These are phyloP conservation scores for Cercospora sesami DNA, from an alignment of 2,329 filamentous ascomycete species.

Conservation along the genomic window DNA sequence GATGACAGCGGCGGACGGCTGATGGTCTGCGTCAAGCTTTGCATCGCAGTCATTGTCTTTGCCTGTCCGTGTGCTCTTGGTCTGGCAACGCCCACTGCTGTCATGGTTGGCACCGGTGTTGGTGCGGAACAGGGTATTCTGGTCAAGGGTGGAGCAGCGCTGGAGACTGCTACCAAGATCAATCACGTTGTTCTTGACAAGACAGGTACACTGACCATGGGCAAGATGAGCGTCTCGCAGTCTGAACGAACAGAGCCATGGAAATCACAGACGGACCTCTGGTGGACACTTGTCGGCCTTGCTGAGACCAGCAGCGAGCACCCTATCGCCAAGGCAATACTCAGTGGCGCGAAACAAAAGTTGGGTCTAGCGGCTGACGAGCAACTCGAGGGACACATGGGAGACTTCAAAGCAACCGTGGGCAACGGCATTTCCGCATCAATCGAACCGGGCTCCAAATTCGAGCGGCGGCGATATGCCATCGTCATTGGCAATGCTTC, in stretches of 20 bases:
- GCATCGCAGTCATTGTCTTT: constrained; percentile 97
- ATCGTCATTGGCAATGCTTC: constrained; percentile 81
- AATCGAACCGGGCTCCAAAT: constrained; percentile 71
- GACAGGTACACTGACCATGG: constrained; percentile 90
- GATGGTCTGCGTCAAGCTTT: constrained; percentile 96
- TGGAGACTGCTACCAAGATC: constrained; percentile 87
- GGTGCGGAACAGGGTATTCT: constrained; percentile 94
- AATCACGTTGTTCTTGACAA: constrained; percentile 92
- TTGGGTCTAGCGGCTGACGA: constrained; percentile 71
- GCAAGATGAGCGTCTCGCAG: constrained; percentile 89
- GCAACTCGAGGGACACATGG: constrained; percentile 77
- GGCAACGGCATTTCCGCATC: constrained; percentile 81
- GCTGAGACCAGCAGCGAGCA: constrained; percentile 95
- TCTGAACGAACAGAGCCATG: constrained; percentile 67
- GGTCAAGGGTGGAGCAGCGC: constrained; percentile 91
- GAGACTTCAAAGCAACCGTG: constrained; percentile 79
- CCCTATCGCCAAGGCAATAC: constrained; percentile 86
- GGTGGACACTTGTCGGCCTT: constrained; percentile 96
- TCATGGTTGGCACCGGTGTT: constrained; percentile 98
- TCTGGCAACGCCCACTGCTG: constrained; percentile 89
- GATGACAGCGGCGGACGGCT: constrained; percentile 82
- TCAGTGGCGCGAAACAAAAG: constrained; percentile 71
- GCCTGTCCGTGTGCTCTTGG: constrained; percentile 97
- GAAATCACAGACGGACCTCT: constrained; percentile 70
- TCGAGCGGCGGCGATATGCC: constrained; percentile 69